Evolutionary conservation across 345 rosid genomes (phyloP), one percentile per base, ranked within the genome.

Genomic region (Combretum micranthum): DNA sequence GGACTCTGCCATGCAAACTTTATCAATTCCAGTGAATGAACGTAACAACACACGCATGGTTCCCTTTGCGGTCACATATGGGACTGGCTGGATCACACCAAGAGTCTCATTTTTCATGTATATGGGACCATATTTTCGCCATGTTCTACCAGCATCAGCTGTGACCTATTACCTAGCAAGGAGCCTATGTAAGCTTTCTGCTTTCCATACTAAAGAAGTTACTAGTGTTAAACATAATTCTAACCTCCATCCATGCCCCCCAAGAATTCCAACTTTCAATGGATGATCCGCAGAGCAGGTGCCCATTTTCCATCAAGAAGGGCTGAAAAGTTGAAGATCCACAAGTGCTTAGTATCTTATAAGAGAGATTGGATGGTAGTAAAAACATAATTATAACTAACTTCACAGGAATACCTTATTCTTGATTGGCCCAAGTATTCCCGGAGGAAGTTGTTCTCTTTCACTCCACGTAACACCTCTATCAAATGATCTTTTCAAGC

Each of bases 201-300:
- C 51, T 50, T 61, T 20, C 58, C 0, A 46, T 42, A 44, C 18
- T 60, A 57, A 47, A 63, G 52, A 52, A 58, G 47, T 49, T 62
- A 1, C 13, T 44, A 52, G 22, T 58, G 23, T 43, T 62, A 53
- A 57, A 23, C 50, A 18, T 63, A 44, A 56, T 54, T 46, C 68
- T 52, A 66, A 92, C 99, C 96, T 92, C 94, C 67, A 86, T 73
- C 96, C 96, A 88, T 12, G 91, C 71, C 42, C 99, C 97, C 94
- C 97, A 88, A 56, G 97, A 88, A 57, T 92, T 88, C 97, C 97
- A 92, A 64, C 96, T 88, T 73, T 88, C 96, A 21, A 86, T 76
- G 3, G 97, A 93, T 54, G 97, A 86, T 72, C 96, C 94, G 47
- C 97, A 93, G 42, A 93, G 85, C 68, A 93, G 72, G 49, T 47